These are phyloP conservation scores for Cenchrus fungigraminus DNA, from an alignment of 176 grass and related monocot species.

Conservation along the genomic window DNA sequence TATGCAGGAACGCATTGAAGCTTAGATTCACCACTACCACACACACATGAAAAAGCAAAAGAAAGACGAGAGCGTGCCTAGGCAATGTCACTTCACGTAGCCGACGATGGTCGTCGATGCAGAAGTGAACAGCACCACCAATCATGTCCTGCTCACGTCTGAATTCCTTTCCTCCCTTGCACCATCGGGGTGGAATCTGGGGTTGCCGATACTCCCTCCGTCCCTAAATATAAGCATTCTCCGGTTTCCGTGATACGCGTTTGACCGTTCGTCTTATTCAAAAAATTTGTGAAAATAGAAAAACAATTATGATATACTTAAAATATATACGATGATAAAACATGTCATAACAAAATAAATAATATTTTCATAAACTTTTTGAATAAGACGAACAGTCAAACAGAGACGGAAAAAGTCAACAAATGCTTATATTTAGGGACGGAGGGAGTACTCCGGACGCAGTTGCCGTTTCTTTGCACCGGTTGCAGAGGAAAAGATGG, in stretches of 20 bases:
- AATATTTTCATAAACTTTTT: no score
- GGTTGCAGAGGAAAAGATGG: background rate
- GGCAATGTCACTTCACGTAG: background rate
- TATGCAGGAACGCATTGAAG: background rate
- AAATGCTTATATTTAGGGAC: no score
- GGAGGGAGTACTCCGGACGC: background rate
- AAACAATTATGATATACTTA: no score
- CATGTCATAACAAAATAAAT: no score
- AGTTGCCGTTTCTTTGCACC: conserved; percentile 1
- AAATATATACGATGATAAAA: no score
- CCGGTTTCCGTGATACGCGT: no score
- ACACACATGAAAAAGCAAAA: background rate
- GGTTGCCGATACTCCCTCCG: no score
- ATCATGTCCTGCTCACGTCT: background rate
- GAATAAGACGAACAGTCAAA: no score
- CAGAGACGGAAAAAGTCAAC: no score
- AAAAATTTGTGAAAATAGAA: no score
- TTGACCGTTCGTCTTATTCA: no score
- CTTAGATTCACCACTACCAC: background rate
- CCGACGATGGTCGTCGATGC: background rate
- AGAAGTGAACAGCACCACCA: background rate
- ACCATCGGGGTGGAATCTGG: background rate
- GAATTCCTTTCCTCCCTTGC: conserved; percentile 2
- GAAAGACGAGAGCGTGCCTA: background rate
- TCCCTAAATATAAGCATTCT: no score